Conservation (phyloP, 495 filamentous ascomycete species). For the Talaromyces adpressus region DNA sequence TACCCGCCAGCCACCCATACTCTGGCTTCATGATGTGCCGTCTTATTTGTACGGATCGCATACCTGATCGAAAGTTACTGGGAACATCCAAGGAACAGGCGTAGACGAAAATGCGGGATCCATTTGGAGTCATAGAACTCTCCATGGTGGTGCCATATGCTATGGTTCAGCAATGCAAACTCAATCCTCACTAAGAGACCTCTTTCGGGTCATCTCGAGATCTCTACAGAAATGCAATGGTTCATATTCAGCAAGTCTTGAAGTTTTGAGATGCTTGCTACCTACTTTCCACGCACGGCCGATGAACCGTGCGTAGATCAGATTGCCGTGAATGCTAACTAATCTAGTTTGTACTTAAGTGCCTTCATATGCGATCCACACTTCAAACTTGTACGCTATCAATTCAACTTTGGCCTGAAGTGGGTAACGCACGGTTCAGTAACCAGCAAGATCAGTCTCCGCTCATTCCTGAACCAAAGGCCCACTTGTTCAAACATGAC, state of each 20-base stretch:
- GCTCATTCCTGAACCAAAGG: not conserved
- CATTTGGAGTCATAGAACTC: not conserved
- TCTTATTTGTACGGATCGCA: not conserved
- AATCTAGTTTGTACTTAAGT: not conserved
- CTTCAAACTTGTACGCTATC: not conserved
- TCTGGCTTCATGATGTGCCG: not conserved
- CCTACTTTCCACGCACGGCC: not conserved
- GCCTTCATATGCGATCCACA: not conserved
- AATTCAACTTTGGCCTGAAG: not conserved
- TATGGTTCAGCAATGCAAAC: not conserved
- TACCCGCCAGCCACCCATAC: not conserved
- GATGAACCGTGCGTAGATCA: not conserved
- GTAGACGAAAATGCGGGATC: not conserved
- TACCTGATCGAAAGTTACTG: not conserved
- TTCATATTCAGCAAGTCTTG: not conserved
- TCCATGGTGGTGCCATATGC: not conserved
- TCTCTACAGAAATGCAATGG: not conserved
- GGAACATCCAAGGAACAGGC: not conserved
- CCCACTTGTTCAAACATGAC: conserved; percentile 5
- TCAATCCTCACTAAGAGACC: not conserved
- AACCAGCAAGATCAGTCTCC: not conserved
- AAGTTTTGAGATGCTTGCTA: not conserved
- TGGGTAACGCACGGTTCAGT: not conserved
- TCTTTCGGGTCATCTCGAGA: not conserved
- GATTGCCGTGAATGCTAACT: not conserved